Base-by-base conservation (phyloP, 2,329 filamentous ascomycete genomes). In the Ophiosphaerella herpotricha region DNA sequence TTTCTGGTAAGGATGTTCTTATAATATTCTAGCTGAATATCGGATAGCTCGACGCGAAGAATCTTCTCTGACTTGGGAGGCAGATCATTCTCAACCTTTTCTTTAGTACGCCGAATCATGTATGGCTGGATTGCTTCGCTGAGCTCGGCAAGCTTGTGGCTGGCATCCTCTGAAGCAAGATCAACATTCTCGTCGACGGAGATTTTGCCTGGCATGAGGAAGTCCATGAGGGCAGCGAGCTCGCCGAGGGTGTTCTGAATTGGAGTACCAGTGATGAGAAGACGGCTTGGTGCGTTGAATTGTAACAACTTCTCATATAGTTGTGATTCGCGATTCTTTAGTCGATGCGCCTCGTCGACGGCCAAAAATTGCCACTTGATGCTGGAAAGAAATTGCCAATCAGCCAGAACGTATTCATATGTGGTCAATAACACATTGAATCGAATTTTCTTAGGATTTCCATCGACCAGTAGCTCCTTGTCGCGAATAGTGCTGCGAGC, bases 1-100 rank as follows among this genome's bases (percentile, higher is more conserved):
- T 99, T 99, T 66, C 93, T 87, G 0, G 94, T 97, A 21, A 99
- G 80, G 51, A 99, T 97, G 68, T 97, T 97, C 77, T 97, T 97
- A 80, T 99, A 99, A 74, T 97, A 97, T 58, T 99, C 93, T 8
- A 97, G 80, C 70, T 99, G 94, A 24, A 97, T 87, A 73, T 99
- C 94, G 0, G 94, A 96, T 43, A 99, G 81, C 74, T 97, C 94
- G 35, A 99, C 94, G 48, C 95, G 91, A 70, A 99, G 96, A 60
- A 99, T 99, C 78, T 97, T 99, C 73, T 99, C 94, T 0, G 91
- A 96, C 78, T 99, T 99, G 0, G 93, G 91, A 11, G 94, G 94
- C 23, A 99, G 79, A 61, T 99, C 94, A 18, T 92, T 96, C 72
- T 97, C 94, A 7, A 99, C 95, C 48, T 94, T 97, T 69, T 96